Conservation (phyloP, 495 filamentous ascomycete genomes). For the Daldinia bambusicola region DNA sequence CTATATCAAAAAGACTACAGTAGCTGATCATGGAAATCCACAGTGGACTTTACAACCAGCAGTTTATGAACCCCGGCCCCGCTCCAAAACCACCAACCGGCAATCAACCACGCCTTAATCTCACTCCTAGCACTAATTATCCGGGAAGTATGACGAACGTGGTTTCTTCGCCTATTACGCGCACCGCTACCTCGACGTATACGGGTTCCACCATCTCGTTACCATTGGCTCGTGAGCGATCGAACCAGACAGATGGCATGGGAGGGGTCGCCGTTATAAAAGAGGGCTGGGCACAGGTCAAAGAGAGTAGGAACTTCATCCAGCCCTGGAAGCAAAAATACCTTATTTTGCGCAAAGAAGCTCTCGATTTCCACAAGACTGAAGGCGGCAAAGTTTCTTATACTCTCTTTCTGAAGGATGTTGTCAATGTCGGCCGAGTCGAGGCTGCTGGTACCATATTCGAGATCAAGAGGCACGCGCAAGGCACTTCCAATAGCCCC, state of each 20-base stretch:
- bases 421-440: constrained; percentile 83
- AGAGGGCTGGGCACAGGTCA: constrained; percentile 83
- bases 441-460: constrained; percentile 90
- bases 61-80: constrained; percentile 97
- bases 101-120: constrained; percentile 80
- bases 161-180: constrained; percentile 69
- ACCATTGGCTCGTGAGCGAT: constrained; percentile 69
- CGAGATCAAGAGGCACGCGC: constrained; percentile 82
- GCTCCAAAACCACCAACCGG: constrained; percentile 84
- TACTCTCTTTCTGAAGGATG: constrained; percentile 82
- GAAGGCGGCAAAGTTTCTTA: constrained; percentile 84
- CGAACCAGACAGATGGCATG: constrained; percentile 68
- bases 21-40: constrained; percentile 30
- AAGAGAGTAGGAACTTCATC: constrained; percentile 89
- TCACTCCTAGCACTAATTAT: constrained; percentile 76
- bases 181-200: constrained; percentile 68
- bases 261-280: constrained; percentile 80
- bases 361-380: constrained; percentile 90
- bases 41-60: constrained; percentile 70
- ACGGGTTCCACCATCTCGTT: constrained; percentile 73
- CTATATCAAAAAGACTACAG: background rate
- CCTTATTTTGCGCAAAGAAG: constrained; percentile 85
- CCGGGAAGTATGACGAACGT: constrained; percentile 83
- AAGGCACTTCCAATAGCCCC: constrained; percentile 68
- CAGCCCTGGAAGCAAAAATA: constrained; percentile 86